Base-by-base conservation (phyloP, 306 rosid genomes). In the Quercus gilva region DNA sequence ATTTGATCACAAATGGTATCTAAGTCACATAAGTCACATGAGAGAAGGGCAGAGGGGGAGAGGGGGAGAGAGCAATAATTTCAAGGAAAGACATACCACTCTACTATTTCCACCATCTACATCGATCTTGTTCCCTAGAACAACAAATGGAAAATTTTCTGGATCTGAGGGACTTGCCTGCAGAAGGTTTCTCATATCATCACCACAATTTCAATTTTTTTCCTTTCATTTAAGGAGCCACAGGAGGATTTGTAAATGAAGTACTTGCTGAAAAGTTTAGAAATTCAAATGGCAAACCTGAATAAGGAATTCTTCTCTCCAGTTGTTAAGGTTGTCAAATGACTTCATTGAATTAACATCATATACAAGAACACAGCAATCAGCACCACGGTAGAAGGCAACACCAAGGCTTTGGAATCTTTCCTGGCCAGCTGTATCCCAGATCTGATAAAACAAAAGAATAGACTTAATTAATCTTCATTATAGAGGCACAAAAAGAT, bases 391-490 rank as follows among this genome's bases (percentile, higher is more conserved):
- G 64, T 96, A 96, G 84, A 96, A 96, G 85, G 99, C 99, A 84
- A 96, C 99, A 69, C 99, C 99, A 20, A 96, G 94, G 87, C 98
- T 96, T 84, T 96, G 99, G 77, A 96, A 96, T 80, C 99, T 89
- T 81, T 96, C 99, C 86, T 96, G 99, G 76, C 99, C 99, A 82
- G 99, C 99, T 29, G 99, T 96, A 88, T 96, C 99, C 99, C 99
- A 96, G 74, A 96, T 96, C 99, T 96, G 76, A 21, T 58, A 58
- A 59, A 59, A 82, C 72, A 79, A 74, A 60, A 61, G 23, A 51
- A 76, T 57, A 8, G 45, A 55, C 35, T 37, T 21, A 13, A 15
- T 18, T 52, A 61, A 67, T 41, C 5, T 25, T 49, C 74, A n/a
- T 56, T 69, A 58, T 28, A 79, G 18, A 53, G 57, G 79, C 20